These are phyloP conservation scores for Royoungia palumana DNA, from an alignment of 768 basidiomycete species.

Conservation along the genomic window DNA sequence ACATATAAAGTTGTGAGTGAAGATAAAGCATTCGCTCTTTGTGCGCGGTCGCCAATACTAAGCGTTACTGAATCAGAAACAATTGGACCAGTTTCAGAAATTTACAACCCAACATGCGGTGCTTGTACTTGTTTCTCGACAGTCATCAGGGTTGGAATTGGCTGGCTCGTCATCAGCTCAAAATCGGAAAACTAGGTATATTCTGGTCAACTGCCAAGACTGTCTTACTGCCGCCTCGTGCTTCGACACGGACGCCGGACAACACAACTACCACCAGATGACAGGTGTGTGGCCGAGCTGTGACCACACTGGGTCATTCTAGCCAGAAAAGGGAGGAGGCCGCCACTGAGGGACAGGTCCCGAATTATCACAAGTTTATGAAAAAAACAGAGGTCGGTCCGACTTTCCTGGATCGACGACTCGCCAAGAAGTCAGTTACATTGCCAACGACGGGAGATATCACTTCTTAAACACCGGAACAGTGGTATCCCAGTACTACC, in stretches of 20 bases:
- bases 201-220: not conserved
- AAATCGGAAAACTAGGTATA: not conserved
- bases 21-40: conserved; percentile 6
- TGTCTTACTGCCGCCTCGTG: not conserved
- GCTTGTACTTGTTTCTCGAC: not conserved
- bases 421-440: no score
- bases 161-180: not conserved
- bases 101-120: not conserved
- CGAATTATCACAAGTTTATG: no score
- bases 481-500: no score
- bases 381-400: no score
- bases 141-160: not conserved
- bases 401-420: no score
- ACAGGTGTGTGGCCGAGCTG: not conserved
- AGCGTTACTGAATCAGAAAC: not conserved
- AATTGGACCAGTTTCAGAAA: not conserved
- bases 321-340: no score
- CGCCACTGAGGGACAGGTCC: no score
- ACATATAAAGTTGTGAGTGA: not conserved
- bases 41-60: conserved; percentile 5
- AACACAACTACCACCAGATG: not conserved
- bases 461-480: no score
- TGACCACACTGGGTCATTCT: no score
- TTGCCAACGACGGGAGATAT: no score
- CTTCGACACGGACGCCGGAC: not conserved